A percentile compares a stretch with the other conserved stretches of the same genome.
These are phyloP conservation scores for Metschnikowia noctiluminum DNA, from an alignment of 805 yeast genomes.

Conservation along the genomic window DNA sequence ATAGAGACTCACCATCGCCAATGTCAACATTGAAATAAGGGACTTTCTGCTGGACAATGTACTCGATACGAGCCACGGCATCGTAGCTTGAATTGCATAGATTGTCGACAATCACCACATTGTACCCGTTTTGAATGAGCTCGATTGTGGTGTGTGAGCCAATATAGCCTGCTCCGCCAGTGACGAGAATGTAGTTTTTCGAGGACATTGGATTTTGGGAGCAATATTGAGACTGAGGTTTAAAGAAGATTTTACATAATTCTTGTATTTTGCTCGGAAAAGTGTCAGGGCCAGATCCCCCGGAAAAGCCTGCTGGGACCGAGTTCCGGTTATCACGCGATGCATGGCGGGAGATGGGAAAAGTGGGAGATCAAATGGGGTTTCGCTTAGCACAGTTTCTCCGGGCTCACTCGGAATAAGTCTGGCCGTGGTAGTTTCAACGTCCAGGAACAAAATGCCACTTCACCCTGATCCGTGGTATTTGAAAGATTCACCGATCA, in stretches of 20 bases:
- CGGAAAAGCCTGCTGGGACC: background rate
- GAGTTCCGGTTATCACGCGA: background rate
- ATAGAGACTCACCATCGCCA: slow-evolving; percentile 45
- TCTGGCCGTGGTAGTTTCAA: too few relatives aligned
- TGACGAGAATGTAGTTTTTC: slow-evolving; percentile 51
- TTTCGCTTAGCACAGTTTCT: too few relatives aligned
- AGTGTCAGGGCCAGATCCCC: background rate
- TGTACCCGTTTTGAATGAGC: slow-evolving; percentile 56
- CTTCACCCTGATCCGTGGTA: too few relatives aligned
- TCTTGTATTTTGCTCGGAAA: background rate
- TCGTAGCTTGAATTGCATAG: slow-evolving; percentile 64
- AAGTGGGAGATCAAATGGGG: too few relatives aligned
- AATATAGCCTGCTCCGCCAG: slow-evolving; percentile 87
- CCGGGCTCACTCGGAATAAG: too few relatives aligned
- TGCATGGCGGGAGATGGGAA: too few relatives aligned
- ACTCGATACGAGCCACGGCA: slow-evolving; percentile 60
- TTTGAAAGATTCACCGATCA: too few relatives aligned
- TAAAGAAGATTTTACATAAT: background rate
- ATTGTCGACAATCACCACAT: slow-evolving; percentile 73
- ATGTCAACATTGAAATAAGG: slow-evolving; percentile 60
- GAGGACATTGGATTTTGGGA: slow-evolving; percentile 4
- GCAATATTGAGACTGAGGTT: background rate
- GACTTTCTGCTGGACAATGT: slow-evolving; percentile 45
- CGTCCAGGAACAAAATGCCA: too few relatives aligned
- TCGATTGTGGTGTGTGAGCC: slow-evolving; percentile 78